Evolutionary conservation across 2,329 filamentous ascomycete genomes (phyloP).

Genomic region (Gremmenia infestans): DNA sequence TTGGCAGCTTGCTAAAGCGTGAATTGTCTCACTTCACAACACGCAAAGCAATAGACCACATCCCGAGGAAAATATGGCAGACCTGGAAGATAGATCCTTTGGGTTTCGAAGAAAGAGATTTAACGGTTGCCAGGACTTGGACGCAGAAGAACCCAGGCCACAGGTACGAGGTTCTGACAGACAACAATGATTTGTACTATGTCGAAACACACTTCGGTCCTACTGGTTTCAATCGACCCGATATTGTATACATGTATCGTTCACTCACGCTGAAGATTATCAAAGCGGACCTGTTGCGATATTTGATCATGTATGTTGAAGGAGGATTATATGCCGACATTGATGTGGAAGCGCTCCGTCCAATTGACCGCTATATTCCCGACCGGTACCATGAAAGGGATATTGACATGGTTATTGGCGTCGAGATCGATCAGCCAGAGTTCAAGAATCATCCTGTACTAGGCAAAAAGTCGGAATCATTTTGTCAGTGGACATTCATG

Average conservation of each 20-base stretch:
- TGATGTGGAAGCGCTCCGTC: constrained; percentile 51
- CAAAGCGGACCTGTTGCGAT: constrained; percentile 61
- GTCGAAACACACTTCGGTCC: constrained; percentile 64
- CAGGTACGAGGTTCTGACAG: constrained; percentile 47
- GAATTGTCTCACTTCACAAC: neutral
- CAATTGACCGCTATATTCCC: constrained; percentile 55
- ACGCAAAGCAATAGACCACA: constrained; percentile 29
- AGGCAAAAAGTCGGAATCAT: constrained; percentile 62
- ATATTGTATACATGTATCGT: constrained; percentile 59
- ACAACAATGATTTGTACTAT: constrained; percentile 62
- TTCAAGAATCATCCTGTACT: constrained; percentile 60
- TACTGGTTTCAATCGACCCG: constrained; percentile 58
- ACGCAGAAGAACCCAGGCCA: constrained; percentile 59
- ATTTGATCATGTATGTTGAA: constrained; percentile 59
- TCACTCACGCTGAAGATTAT: constrained; percentile 59
- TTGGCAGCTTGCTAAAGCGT: neutral
- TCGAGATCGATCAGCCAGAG: constrained; percentile 66
- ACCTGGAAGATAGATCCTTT: constrained; percentile 69
- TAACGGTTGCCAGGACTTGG: constrained; percentile 59
- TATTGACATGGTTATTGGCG: constrained; percentile 65
- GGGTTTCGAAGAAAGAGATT: constrained; percentile 59
- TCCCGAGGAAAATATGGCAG: constrained; percentile 70
- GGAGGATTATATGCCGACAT: constrained; percentile 53
- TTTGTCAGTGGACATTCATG: constrained; percentile 74
- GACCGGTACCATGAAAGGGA: constrained; percentile 57